Evolutionary conservation across 148 eudicot genomes (phyloP).

Genomic region (Rheum nobile): DNA sequence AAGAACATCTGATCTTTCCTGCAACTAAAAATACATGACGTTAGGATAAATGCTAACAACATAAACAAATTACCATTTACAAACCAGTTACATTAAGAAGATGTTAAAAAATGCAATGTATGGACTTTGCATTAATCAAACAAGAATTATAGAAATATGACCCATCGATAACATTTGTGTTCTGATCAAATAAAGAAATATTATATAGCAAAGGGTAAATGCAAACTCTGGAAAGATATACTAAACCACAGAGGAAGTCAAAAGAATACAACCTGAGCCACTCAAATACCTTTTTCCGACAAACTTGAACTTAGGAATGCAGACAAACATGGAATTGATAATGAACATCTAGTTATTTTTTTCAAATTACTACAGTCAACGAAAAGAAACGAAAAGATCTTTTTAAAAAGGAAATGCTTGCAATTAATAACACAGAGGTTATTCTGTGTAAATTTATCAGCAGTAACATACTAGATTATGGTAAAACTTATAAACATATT

Average conservation of each 20-base stretch:
- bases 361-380: not conserved
- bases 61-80: not conserved
- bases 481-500: not conserved
- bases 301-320: not conserved
- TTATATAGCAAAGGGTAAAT: not conserved
- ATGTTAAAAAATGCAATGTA: not conserved
- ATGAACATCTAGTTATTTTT: not conserved
- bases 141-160: not conserved
- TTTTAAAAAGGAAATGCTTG: not conserved
- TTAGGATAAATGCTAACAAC: too few relatives aligned
- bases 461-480: not conserved
- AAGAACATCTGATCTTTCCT: not conserved
- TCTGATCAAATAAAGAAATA: not conserved
- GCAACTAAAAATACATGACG: not conserved
- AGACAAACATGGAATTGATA: not conserved
- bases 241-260: not conserved
- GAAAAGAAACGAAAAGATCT: not conserved
- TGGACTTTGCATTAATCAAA: not conserved
- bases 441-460: not conserved
- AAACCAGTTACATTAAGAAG: not conserved
- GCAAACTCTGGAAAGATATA: not conserved
- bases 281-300: not conserved
- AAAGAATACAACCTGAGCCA: not conserved
- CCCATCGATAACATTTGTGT: not conserved
- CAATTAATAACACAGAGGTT: not conserved